These are phyloP conservation scores for Rhizoclosmatium globosum DNA, from an alignment of 192 early-diverging fungal genomes.

Conservation along the genomic window DNA sequence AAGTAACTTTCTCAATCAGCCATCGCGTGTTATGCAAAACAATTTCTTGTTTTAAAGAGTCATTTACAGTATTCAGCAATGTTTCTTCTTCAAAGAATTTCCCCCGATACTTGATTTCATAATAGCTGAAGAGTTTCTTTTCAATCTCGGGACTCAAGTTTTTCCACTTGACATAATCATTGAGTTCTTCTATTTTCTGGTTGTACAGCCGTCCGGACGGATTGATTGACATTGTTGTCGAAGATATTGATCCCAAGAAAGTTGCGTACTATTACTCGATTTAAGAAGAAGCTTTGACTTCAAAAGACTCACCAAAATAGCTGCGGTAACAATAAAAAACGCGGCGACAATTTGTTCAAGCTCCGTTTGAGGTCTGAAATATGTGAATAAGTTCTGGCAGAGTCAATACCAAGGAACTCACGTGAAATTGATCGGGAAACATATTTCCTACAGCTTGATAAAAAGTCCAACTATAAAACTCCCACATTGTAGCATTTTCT, in stretches of 20 bases:
- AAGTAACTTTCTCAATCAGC: constrained; percentile 42
- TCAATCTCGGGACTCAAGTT: constrained; percentile 12
- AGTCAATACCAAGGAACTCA: background rate
- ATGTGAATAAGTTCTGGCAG: background rate
- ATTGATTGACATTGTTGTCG: constrained; percentile 18
- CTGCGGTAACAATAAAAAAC: constrained; percentile 8
- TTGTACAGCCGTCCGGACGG: constrained; percentile 30
- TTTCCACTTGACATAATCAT: constrained; percentile 44
- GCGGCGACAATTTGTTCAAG: constrained; percentile 9
- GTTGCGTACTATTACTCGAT: constrained; percentile 10
- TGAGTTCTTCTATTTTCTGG: constrained; percentile 43
- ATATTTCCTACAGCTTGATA: constrained; percentile 41
- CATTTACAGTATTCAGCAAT: constrained; percentile 34
- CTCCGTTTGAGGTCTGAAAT: background rate
- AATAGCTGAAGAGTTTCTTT: constrained; percentile 34
- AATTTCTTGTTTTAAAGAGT: constrained; percentile 42
- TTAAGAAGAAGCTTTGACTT: background rate
- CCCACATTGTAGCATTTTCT: background rate
- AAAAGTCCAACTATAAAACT: constrained; percentile 18
- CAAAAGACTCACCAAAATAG: constrained; percentile 16
- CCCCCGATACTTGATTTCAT: constrained; percentile 42
- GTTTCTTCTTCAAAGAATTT: constrained; percentile 43
- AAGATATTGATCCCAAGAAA: constrained; percentile 33
- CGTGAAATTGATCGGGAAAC: constrained; percentile 23
- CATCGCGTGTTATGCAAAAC: constrained; percentile 35